These are phyloP conservation scores for Mycena haematopus DNA, from an alignment of 768 basidiomycete species.

Conservation along the genomic window DNA sequence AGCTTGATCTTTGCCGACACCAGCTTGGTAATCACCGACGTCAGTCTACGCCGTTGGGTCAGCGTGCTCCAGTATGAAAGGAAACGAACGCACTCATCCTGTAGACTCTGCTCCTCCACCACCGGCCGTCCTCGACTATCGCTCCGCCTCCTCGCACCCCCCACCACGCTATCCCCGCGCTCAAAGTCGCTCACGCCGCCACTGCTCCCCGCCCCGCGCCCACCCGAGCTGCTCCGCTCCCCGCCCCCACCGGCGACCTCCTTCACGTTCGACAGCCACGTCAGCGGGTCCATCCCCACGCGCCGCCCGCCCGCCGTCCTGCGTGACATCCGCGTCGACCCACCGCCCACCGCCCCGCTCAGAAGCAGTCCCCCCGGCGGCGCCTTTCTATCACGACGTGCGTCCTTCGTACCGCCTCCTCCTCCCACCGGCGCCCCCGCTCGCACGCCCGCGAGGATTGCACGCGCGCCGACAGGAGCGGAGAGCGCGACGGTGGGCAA, in stretches of 20 bases:
- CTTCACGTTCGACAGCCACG: constrained; percentile 78
- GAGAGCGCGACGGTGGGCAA: constrained; percentile 55
- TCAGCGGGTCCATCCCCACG: constrained; percentile 65
- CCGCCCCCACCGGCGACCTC: constrained; percentile 55
- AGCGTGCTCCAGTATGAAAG: not conserved
- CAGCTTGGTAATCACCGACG: constrained; percentile 71
- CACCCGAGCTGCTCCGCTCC: constrained; percentile 55
- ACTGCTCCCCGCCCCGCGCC: constrained; percentile 55
- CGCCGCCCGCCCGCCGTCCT: constrained; percentile 58
- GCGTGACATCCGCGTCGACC: constrained; percentile 33
- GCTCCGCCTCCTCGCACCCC: constrained; percentile 38
- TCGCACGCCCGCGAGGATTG: constrained; percentile 75
- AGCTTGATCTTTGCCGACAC: constrained; percentile 76
- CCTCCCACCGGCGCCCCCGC: constrained; percentile 47
- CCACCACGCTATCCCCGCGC: constrained; percentile 32
- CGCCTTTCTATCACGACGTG: not conserved
- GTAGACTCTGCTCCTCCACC: constrained; percentile 52
- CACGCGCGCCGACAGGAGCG: constrained; percentile 69
- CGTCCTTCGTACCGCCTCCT: constrained; percentile 30
- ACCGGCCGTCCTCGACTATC: constrained; percentile 47
- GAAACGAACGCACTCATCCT: constrained; percentile 68
- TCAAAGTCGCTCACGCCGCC: constrained; percentile 55
- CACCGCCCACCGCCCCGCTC: not conserved
- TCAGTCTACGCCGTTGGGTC: constrained; percentile 63
- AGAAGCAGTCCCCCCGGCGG: constrained; percentile 1